These are phyloP conservation scores for Friedmanniomyces endolithicus DNA, from an alignment of 495 filamentous ascomycete species.

Conservation along the genomic window DNA sequence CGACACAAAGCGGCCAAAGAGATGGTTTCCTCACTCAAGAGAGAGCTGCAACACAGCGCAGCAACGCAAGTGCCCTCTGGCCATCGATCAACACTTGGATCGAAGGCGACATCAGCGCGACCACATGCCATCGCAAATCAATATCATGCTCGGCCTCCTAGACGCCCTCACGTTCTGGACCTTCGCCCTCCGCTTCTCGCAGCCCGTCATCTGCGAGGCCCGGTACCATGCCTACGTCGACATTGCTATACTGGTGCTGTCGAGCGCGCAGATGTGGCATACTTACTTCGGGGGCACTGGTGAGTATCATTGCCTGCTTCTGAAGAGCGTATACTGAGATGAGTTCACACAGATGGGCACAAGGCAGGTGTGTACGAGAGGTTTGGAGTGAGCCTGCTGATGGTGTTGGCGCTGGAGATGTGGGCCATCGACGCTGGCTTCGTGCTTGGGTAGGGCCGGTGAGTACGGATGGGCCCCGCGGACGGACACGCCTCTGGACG, in stretches of 20 bases:
- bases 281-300: neutral
- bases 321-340: no score
- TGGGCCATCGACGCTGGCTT: neutral
- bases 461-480: neutral
- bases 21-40: no score
- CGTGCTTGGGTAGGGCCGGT: neutral
- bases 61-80: neutral
- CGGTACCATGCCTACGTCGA: neutral
- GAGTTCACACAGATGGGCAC: no score
- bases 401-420: neutral
- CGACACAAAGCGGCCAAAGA: no score
- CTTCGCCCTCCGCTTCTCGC: neutral
- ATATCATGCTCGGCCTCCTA: neutral
- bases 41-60: no score
- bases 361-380: no score
- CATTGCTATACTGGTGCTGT: neutral
- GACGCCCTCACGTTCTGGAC: neutral
- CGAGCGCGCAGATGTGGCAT: neutral
- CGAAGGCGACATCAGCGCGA: neutral
- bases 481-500: no score
- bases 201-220: neutral
- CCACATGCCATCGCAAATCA: neutral
- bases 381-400: no score
- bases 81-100: neutral
- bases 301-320: neutral